Conservation (phyloP, 169 alveolate species). For the Ichthyophthirius multifiliis region DNA sequence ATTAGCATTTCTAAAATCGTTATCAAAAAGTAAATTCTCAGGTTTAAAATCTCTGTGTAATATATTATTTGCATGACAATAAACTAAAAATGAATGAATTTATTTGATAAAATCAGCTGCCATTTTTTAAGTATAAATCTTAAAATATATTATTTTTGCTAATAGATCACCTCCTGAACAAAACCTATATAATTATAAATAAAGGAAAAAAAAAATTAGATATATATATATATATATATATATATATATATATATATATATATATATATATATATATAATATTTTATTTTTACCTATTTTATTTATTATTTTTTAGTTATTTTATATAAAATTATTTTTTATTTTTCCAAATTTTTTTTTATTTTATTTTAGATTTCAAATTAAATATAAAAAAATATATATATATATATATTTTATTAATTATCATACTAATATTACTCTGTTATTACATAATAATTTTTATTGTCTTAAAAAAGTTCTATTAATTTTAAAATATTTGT, state of each 20-base stretch:
- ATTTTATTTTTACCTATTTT: no score
- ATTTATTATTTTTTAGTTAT: no score
- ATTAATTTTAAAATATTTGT: slow-evolving; percentile 54
- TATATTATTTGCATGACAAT: slow-evolving; percentile 40
- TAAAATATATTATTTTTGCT: slow-evolving; percentile 57
- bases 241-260: no score
- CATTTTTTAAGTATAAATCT: slow-evolving; percentile 54
- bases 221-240: no score
- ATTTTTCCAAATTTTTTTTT: no score
- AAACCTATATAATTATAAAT: not conserved
- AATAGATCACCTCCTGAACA: slow-evolving; percentile 81
- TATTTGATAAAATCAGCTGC: slow-evolving; percentile 75
- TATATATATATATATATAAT: no score
- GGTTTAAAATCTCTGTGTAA: slow-evolving; percentile 74
- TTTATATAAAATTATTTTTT: no score
- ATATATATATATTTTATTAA: no score
- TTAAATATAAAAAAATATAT: no score
- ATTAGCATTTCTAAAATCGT: slow-evolving; percentile 35
- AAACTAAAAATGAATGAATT: slow-evolving; percentile 6
- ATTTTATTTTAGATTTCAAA: no score
- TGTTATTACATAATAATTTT: slow-evolving; percentile 43
- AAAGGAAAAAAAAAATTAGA: not conserved
- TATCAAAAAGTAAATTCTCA: slow-evolving; percentile 58
- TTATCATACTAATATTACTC: slow-evolving; percentile 13
- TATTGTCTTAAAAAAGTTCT: slow-evolving; percentile 53